Conservation (phyloP, 2,329 filamentous ascomycete genomes). For the Sclerotinia borealis region DNA sequence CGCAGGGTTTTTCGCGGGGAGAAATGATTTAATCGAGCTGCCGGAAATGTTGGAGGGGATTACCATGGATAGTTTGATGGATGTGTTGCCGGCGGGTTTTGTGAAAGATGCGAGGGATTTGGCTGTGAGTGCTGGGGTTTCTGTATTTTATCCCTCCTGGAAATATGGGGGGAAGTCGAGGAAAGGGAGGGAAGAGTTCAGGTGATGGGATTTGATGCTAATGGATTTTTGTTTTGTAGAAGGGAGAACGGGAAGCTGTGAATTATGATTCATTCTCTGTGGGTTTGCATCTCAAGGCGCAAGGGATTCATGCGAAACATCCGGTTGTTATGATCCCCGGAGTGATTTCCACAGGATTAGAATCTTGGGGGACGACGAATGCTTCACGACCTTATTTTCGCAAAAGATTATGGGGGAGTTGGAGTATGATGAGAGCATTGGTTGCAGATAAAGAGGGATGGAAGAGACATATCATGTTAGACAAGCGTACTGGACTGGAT, state of each 20-base stretch:
- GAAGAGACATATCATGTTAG: conserved; percentile 97
- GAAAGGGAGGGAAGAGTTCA: neutral
- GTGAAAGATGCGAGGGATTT: conserved; percentile 81
- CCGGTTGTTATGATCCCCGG: conserved; percentile 96
- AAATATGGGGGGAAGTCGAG: neutral
- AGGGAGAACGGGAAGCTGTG: conserved; percentile 79
- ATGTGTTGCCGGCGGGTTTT: conserved; percentile 80
- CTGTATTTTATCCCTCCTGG: neutral
- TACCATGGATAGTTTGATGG: conserved; percentile 79
- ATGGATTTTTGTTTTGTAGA: conserved; percentile 40
- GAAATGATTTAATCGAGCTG: conserved; percentile 82
- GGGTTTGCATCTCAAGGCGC: conserved; percentile 71
- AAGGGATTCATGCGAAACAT: conserved; percentile 76
- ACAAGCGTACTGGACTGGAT: conserved; percentile 84
- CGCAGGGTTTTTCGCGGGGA: conserved; percentile 84
- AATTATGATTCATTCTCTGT: conserved; percentile 93
- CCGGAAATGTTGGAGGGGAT: conserved; percentile 57
- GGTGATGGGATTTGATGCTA: neutral
- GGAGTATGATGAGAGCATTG: conserved; percentile 97
- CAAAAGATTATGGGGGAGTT: conserved; percentile 92
- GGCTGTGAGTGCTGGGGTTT: conserved; percentile 47
- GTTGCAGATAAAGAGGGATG: conserved; percentile 89
- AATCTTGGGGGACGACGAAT: conserved; percentile 92
- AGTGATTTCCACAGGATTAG: conserved; percentile 93
- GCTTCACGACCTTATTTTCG: conserved; percentile 84